Conservation (phyloP, 106 monocot genomes). For the Dendrobium chrysotoxum region DNA sequence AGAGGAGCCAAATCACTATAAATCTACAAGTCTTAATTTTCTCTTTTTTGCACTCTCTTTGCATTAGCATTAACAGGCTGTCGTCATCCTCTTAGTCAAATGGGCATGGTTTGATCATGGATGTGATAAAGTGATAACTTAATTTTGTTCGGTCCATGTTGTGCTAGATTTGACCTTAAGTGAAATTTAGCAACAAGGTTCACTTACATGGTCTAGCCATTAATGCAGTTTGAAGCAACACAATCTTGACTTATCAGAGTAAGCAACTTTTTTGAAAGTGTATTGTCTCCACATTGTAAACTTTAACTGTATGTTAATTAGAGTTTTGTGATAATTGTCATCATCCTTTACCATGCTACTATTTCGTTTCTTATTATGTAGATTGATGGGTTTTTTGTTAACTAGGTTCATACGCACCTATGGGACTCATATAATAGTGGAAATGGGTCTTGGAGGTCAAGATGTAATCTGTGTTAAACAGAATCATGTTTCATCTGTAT, state of each 20-base stretch:
- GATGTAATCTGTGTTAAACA: constrained; percentile 78
- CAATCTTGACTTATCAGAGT: neutral
- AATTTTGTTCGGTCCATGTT: neutral
- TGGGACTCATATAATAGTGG: constrained; percentile 92
- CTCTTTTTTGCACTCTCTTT: no score
- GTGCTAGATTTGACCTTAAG: neutral
- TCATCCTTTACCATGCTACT: neutral
- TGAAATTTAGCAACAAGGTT: neutral
- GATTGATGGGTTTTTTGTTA: neutral
- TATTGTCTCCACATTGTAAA: neutral
- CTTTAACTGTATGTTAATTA: neutral
- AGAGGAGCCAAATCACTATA: no score
- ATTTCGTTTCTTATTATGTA: neutral
- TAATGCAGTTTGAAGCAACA: neutral
- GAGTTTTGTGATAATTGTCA: neutral
- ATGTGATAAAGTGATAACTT: neutral
- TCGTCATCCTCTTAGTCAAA: no score
- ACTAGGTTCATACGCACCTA: constrained; percentile 80
- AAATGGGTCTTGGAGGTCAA: constrained; percentile 70
- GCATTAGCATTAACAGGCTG: no score
- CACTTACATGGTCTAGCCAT: neutral
- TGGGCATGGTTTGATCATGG: neutral
- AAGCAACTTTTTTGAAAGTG: neutral
- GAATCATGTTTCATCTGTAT: constrained; percentile 53
- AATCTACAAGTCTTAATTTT: no score